Conservation (phyloP, 768 basidiomycete species). For the Saitozyma podzolica region DNA sequence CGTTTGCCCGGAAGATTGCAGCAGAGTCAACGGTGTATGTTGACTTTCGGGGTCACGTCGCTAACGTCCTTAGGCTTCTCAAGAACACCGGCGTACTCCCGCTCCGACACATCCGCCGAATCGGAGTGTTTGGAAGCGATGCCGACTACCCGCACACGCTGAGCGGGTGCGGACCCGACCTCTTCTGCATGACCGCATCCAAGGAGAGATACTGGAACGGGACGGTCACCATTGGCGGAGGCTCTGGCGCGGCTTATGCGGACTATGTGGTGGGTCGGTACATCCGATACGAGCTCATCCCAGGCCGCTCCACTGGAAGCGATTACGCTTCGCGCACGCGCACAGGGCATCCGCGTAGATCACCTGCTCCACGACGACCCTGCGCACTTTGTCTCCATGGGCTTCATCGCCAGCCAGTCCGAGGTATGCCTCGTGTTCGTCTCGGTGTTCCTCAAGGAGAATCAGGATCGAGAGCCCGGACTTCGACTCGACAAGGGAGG, state of each 20-base stretch:
- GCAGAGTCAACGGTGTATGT: slow-evolving; percentile 45
- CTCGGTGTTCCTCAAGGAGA: slow-evolving; percentile 46
- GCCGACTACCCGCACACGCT: slow-evolving; percentile 55
- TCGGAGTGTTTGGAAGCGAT: slow-evolving; percentile 62
- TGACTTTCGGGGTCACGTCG: neutral
- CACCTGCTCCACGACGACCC: slow-evolving; percentile 41
- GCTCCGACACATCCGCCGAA: slow-evolving; percentile 43
- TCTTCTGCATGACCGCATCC: slow-evolving; percentile 39
- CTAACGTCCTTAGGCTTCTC: slow-evolving; percentile 26
- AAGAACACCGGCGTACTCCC: slow-evolving; percentile 46
- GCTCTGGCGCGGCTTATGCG: slow-evolving; percentile 46
- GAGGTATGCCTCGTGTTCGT: slow-evolving; percentile 52
- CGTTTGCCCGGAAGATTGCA: slow-evolving; percentile 43
- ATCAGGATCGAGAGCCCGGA: slow-evolving; percentile 42
- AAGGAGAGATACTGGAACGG: slow-evolving; percentile 46
- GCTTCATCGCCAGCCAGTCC: slow-evolving; percentile 36
- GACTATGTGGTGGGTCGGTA: slow-evolving; percentile 40
- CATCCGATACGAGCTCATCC: neutral
- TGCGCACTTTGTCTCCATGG: slow-evolving; percentile 29
- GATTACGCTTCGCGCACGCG: slow-evolving; percentile 32
- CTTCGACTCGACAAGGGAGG: slow-evolving; percentile 37
- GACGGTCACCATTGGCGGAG: slow-evolving; percentile 48
- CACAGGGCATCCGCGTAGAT: slow-evolving; percentile 38
- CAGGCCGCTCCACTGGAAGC: slow-evolving; percentile 48
- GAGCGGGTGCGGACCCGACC: slow-evolving; percentile 41